Evolutionary conservation across 2,329 filamentous ascomycete species (phyloP), one percentile per base, ranked within the genome.

Genomic region (Claviceps fusiformis): DNA sequence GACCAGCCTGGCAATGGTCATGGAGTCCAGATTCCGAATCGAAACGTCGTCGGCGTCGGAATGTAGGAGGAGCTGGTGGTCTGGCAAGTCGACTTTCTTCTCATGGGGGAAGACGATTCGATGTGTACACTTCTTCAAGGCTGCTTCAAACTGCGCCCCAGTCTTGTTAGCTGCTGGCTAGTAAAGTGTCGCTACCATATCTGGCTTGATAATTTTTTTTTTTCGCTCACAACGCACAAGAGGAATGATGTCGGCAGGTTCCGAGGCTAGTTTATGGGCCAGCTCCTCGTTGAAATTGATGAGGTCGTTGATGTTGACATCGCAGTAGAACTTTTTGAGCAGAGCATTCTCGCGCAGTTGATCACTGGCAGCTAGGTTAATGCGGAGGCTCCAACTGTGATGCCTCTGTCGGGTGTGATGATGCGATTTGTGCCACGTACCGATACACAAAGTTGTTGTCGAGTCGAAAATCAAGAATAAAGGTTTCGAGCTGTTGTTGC

Each of bases 211-310:
- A 19, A 5, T 45, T 45, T 27, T 27, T 24, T 24, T 39, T 37
- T 24, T n/a, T 8, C 19, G 19, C 19, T 19, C 19, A 19, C 19
- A 19, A 65, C 82, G 58, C 73, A 95, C 91, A 54, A 97, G 75
- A 57, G 93, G 92, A 57, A 98, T 93, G 55, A 95, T 87, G 56
- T 97, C 91, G 49, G 86, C 86, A 4, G 93, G 95, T 67, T 96
- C 89, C 51, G 87, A 93, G 24, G 86, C 87, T 59, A 98, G 77
- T 66, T 85, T 84, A 70, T 97, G 89, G 33, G 92, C 93, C 57
- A 98, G 78, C 69, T 96, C 90, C 71, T 97, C 92, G 66, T 95
- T 93, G 73, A 91, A 97, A 58, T 87, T 93, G 69, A 97, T 97
- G 57, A 98, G 75, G 68, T 98, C 92, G 59, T 87, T 89, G 63